These are phyloP conservation scores for Leccinum boreale DNA, from an alignment of 768 basidiomycete genomes.

Conservation along the genomic window DNA sequence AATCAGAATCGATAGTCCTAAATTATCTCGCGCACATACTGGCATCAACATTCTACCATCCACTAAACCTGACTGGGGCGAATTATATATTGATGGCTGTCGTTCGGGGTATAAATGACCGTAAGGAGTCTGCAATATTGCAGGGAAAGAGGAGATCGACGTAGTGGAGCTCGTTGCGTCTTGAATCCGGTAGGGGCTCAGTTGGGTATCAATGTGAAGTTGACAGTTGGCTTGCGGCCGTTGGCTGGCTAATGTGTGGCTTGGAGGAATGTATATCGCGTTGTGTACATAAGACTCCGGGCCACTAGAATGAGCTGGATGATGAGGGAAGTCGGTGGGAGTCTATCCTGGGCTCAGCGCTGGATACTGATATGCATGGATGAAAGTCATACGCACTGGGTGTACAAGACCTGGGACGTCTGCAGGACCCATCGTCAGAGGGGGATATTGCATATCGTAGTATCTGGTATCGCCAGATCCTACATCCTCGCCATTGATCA, in stretches of 20 bases:
- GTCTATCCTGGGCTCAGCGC: slow-evolving; percentile 11
- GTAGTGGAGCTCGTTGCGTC: slow-evolving; percentile 19
- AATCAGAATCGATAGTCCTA: neutral
- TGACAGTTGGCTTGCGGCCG: slow-evolving; percentile 7
- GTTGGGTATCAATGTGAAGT: slow-evolving; percentile 21
- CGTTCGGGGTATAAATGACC: neutral
- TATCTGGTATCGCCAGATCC: neutral
- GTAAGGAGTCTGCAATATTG: slow-evolving; percentile 10
- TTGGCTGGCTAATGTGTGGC: neutral
- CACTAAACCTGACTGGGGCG: slow-evolving; percentile 10
- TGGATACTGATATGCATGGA: neutral
- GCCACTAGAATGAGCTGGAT: neutral
- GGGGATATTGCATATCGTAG: neutral
- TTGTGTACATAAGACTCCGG: neutral
- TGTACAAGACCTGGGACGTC: neutral
- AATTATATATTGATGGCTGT: slow-evolving; percentile 5
- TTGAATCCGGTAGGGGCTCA: neutral
- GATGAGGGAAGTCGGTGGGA: neutral
- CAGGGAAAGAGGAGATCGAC: slow-evolving; percentile 9
- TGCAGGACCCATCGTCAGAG: neutral
- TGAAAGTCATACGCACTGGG: slow-evolving; percentile 12
- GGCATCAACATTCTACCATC: slow-evolving; percentile 2
- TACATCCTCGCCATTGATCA: neutral
- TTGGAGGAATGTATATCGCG: neutral
- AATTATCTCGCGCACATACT: slow-evolving; percentile 6